Percentiles rank a stretch among this genome's conserved stretches.
Evolutionary conservation across 1,139 yeast genomes (phyloP).

Genomic region (Yamadazyma sp.): DNA sequence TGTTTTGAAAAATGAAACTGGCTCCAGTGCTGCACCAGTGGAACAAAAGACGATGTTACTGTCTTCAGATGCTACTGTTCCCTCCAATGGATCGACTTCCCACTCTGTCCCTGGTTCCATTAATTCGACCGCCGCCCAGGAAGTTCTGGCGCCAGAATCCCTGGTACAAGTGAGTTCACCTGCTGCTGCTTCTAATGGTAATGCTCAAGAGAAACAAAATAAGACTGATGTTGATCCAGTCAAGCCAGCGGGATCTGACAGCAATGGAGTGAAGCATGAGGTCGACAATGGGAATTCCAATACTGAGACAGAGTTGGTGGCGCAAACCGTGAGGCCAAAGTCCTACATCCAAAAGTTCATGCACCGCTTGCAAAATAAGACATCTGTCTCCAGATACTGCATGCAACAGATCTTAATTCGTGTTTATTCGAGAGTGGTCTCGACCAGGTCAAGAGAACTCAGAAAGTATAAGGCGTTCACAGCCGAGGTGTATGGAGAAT

Average conservation of each 20-base stretch:
- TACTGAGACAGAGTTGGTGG: not conserved
- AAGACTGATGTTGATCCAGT: no score
- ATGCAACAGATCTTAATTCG: constrained; percentile 71
- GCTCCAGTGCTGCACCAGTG: no score
- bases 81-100: no score
- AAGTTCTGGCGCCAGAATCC: no score
- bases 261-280: not conserved
- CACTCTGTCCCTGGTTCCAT: no score
- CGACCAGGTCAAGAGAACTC: constrained; percentile 67
- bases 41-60: not conserved
- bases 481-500: constrained; percentile 88
- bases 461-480: constrained; percentile 82
- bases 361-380: constrained; percentile 30
- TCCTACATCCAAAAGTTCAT: constrained; percentile 29
- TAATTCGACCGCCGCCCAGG: no score
- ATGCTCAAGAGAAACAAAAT: no score
- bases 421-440: constrained; percentile 73
- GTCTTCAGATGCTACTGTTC: not conserved
- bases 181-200: no score
- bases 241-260: no score
- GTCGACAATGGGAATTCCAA: not conserved
- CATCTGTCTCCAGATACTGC: constrained; percentile 52
- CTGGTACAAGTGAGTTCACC: no score
- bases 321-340: constrained; percentile 17
- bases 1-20: no score